These are phyloP conservation scores for Calonectria pseudoreteaudii DNA, from an alignment of 2,329 filamentous ascomycete species.

Conservation along the genomic window DNA sequence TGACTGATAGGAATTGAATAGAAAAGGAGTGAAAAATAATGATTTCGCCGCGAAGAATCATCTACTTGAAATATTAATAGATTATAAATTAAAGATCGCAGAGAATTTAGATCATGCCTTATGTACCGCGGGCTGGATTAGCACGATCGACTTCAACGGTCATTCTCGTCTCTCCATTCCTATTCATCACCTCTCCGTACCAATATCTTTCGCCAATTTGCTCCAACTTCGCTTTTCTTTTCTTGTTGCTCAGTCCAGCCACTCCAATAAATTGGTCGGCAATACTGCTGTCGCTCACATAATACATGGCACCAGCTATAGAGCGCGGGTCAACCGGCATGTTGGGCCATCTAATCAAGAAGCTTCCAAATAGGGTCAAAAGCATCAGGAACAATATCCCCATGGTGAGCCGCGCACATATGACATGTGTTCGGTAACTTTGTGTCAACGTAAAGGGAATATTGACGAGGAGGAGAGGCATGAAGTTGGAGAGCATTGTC, in stretches of 20 bases:
- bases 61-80: no score
- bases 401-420: slow-evolving; percentile 55
- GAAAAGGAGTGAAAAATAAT: no score
- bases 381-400: slow-evolving; percentile 56
- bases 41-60: no score
- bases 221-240: background rate
- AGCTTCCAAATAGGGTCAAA: slow-evolving; percentile 49
- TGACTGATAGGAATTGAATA: no score
- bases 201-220: slow-evolving; percentile 7
- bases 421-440: slow-evolving; percentile 49
- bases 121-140: background rate
- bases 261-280: background rate
- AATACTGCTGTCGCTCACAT: slow-evolving; percentile 42
- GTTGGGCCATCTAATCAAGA: slow-evolving; percentile 55
- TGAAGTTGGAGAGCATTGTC: slow-evolving; percentile 58
- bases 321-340: slow-evolving; percentile 60
- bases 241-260: background rate
- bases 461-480: slow-evolving; percentile 61
- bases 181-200: slow-evolving; percentile 9
- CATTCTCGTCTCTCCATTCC: slow-evolving; percentile 8
- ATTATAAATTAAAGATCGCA: no score
- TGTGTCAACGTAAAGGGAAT: slow-evolving; percentile 59
- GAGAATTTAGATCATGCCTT: background rate
- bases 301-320: slow-evolving; percentile 58
- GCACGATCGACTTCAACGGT: slow-evolving; percentile 2